A percentile compares a stretch with the other conserved stretches of the same genome.
Evolutionary conservation across 805 yeast genomes (phyloP).

Genomic region (Ogataea pini): DNA sequence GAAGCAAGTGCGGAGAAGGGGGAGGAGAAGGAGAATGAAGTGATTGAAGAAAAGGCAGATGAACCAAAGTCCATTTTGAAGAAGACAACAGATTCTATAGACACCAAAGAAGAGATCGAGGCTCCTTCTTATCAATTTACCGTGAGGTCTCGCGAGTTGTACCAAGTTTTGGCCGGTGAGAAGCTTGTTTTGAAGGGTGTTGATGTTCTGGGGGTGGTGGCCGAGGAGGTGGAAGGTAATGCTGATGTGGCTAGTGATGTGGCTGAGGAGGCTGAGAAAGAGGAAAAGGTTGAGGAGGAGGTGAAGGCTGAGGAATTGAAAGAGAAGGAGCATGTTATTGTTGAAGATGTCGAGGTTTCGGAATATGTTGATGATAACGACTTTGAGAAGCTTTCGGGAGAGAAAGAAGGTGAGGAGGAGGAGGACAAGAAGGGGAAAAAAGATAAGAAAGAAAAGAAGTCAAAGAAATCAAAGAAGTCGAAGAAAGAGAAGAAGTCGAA

Average conservation of each 20-base stretch:
- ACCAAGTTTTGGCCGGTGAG: conserved; percentile 39
- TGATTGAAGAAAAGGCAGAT: conserved; percentile 13
- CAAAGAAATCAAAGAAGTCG: conserved; percentile 11
- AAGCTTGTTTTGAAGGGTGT: conserved; percentile 37
- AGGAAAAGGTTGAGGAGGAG: conserved; percentile 10
- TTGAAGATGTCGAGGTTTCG: conserved; percentile 46
- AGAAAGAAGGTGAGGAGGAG: conserved; percentile 20
- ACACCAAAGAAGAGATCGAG: conserved; percentile 15
- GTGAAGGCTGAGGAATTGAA: background rate
- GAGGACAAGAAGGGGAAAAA: conserved; percentile 19
- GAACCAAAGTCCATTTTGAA: conserved; percentile 15
- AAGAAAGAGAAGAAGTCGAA: conserved; percentile 10
- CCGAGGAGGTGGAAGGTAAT: too few species aligned
- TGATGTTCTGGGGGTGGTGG: too few species aligned
- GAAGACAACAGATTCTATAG: conserved; percentile 23
- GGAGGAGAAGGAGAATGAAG: conserved; percentile 12
- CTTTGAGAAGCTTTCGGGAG: conserved; percentile 14
- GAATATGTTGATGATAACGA: conserved; percentile 36
- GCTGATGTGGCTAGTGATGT: background rate
- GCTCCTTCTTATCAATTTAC: conserved; percentile 42
- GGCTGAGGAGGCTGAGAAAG: conserved; percentile 9
- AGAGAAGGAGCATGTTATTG: conserved; percentile 29
- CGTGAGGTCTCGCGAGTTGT: conserved; percentile 40
- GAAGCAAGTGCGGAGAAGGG: conserved; percentile 23
- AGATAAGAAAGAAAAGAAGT: conserved; percentile 19